Conservation (phyloP, 768 basidiomycete species). For the Lyophyllum atratum region DNA sequence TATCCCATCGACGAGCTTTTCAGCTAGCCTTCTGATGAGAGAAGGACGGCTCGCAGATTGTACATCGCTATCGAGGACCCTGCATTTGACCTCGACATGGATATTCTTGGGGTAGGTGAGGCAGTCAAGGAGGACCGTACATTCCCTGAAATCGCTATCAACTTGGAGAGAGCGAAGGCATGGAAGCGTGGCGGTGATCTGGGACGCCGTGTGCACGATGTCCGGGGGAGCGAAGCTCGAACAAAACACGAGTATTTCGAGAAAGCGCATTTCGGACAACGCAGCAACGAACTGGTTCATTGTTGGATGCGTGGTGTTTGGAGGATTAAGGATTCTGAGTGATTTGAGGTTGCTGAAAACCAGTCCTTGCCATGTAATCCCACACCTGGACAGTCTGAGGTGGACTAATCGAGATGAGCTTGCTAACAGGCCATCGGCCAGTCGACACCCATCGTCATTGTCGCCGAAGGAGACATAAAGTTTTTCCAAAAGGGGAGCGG, state of each 20-base stretch:
- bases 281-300: background rate
- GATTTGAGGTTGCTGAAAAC: background rate
- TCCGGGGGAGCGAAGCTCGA: background rate
- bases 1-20: background rate
- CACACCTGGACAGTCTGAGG: background rate
- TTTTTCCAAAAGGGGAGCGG: conserved; percentile 4
- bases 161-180: background rate
- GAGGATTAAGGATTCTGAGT: background rate
- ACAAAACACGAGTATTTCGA: background rate
- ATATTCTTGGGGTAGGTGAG: background rate
- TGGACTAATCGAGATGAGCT: background rate
- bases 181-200: background rate
- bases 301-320: background rate
- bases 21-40: background rate
- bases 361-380: background rate
- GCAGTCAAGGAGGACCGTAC: background rate
- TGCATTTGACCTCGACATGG: background rate
- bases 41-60: background rate
- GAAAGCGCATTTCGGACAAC: background rate
- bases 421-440: background rate
- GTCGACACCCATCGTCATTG: background rate
- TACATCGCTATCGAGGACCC: background rate
- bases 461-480: background rate
- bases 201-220: background rate
- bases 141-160: background rate